These are phyloP conservation scores for Nakazawaea laoshanensis DNA, from an alignment of 805 yeast species.

Conservation along the genomic window DNA sequence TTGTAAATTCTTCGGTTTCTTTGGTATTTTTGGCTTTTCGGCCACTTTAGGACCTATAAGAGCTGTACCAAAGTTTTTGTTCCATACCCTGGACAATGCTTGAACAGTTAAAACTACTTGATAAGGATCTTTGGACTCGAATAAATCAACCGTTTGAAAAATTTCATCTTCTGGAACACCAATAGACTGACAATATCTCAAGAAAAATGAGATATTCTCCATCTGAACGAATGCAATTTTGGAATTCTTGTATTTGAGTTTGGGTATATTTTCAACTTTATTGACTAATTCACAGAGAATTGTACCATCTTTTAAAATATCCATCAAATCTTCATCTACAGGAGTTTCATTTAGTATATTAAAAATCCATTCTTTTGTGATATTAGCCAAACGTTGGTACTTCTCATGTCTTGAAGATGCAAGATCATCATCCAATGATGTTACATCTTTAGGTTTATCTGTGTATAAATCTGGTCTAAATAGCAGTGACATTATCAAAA, in stretches of 20 bases:
- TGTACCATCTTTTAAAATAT: conserved; percentile 53
- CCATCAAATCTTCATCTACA: conserved; percentile 35
- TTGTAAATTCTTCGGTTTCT: conserved; percentile 41
- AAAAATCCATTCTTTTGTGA: conserved; percentile 46
- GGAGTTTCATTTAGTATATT: conserved; percentile 20
- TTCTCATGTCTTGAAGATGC: conserved; percentile 40
- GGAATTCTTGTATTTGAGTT: conserved; percentile 46
- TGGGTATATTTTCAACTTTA: conserved; percentile 22
- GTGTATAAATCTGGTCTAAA: conserved; percentile 13
- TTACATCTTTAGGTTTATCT: conserved; percentile 25
- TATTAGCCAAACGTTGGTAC: conserved; percentile 30
- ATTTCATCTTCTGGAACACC: conserved; percentile 79
- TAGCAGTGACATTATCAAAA: conserved; percentile 2
- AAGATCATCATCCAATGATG: conserved; percentile 61
- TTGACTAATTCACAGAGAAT: conserved; percentile 40
- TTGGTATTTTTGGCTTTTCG: conserved; percentile 43
- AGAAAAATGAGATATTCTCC: conserved; percentile 77
- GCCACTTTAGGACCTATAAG: conserved; percentile 52
- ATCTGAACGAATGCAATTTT: conserved; percentile 73
- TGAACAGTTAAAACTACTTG: conserved; percentile 69
- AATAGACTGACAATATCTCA: conserved; percentile 47
- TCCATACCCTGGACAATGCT: conserved; percentile 63
- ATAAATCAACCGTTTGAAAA: conserved; percentile 72
- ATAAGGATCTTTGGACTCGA: conserved; percentile 66
- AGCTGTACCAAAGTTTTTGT: conserved; percentile 42